phyloP scores from a whole-genome alignment of 345 rosid species.

The Salix purpurea region DNA sequence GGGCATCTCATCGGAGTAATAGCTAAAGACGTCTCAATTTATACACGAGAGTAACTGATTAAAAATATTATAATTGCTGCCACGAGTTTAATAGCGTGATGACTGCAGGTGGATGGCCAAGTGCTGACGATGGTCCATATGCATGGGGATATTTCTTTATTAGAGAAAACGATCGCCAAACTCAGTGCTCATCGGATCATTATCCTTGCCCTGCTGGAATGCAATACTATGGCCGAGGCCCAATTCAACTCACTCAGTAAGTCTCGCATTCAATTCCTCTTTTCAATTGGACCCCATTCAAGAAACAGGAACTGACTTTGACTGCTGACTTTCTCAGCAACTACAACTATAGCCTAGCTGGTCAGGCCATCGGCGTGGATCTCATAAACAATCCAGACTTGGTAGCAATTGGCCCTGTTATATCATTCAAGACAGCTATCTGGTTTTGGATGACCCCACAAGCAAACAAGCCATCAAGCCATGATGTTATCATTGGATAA shows the following conservation, averaged over 20 bases:
- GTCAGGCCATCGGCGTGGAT: slow-evolving; percentile 36
- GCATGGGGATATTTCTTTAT: slow-evolving; percentile 58
- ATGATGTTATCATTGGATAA: slow-evolving; percentile 24
- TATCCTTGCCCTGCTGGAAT: slow-evolving; percentile 55
- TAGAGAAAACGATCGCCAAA: slow-evolving; percentile 11
- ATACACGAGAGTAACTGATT: no score
- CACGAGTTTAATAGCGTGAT: no score
- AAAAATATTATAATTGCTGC: no score
- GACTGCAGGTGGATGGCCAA: slow-evolving; percentile 47
- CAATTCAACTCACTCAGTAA: slow-evolving; percentile 55
- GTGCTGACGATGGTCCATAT: slow-evolving; percentile 54
- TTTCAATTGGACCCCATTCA: no score
- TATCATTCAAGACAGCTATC: slow-evolving; percentile 40
- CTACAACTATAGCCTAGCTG: slow-evolving; percentile 54
- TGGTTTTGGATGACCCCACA: slow-evolving; percentile 48
- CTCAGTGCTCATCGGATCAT: slow-evolving; percentile 22
- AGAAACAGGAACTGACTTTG: not conserved
- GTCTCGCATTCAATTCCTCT: not conserved
- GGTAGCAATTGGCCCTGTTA: slow-evolving; percentile 40
- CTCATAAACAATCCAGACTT: slow-evolving; percentile 45
- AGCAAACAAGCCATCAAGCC: slow-evolving; percentile 41
- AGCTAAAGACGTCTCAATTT: no score
- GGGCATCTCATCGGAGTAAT: no score
- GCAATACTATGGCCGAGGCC: slow-evolving; percentile 58
- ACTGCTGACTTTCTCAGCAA: slow-evolving; percentile 30